Base-by-base conservation (phyloP, 345 rosid species). In the Diplotaxis tenuifolia region DNA sequence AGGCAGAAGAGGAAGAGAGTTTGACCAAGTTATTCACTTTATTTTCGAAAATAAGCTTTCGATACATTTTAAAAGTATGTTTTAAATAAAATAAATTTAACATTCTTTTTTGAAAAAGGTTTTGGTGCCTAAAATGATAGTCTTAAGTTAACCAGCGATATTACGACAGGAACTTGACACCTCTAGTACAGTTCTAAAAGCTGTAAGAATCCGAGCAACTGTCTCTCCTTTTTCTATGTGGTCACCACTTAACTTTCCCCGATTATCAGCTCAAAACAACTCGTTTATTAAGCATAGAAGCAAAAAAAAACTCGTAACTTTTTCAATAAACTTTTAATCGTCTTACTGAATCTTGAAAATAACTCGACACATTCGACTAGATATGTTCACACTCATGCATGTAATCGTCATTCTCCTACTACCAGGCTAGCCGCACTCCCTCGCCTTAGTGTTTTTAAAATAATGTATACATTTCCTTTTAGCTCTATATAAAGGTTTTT, bases 131-230 rank as follows among this genome's bases (percentile, higher is more conserved):
- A 57, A n/a, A 67, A 74, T 16, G 12, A 65, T 65, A 42, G 12
- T 66, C 67, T 16, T 49, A 67, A 75, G n/a, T 36, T 25, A 25
- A 25, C 72, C 71, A 74, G 52, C 58, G 69, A 67, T 62, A 22
- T 75, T 75, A 60, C 55, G 67, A 68, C 74, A 75, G 78, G 34
- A 75, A 40, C 74, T 68, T 69, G 19, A 68, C 79, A 74, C 57
- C 54, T 64, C 45, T 64, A 5, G 57, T 54, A 64, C 70, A 65
- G 34, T 53, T 52, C 19, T 59, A 27, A 58, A 67, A 67, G 57
- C 62, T 75, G 68, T 67, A 52, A 68, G 68, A 61, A 27, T 6
- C 21, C 45, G 31, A 68, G 27, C 69, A 61, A 32, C 73, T 52
- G 73, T 67, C 78, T 67, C 62, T 14, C 55, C 55, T 55, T 69